Evolutionary conservation across 2,329 filamentous ascomycete species (phyloP).

Genomic region (Verticillium nubilum): DNA sequence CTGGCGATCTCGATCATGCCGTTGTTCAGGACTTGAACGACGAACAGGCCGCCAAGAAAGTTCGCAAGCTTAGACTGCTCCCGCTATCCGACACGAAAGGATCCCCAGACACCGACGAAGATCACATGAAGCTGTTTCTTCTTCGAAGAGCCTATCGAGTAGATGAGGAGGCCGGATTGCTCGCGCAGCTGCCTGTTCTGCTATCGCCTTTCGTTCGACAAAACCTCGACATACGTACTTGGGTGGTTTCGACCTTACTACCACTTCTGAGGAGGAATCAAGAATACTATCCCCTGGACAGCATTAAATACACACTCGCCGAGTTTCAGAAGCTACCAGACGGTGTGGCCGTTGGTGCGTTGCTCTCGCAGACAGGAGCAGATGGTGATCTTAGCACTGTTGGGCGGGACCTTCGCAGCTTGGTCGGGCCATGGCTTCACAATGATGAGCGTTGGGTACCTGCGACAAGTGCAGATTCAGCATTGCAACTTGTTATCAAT

Average conservation of each 20-base stretch:
- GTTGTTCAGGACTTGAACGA: conserved; percentile 54
- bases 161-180: conserved; percentile 66
- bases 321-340: conserved; percentile 60
- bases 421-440: conserved; percentile 71
- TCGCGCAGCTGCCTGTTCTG: conserved; percentile 62
- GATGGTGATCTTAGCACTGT: conserved; percentile 35
- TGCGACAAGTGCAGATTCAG: conserved; percentile 13
- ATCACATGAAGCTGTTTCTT: conserved; percentile 58
- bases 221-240: conserved; percentile 55
- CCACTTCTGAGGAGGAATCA: conserved; percentile 64
- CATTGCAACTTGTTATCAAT: conserved; percentile 13
- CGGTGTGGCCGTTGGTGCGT: conserved; percentile 49
- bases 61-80: conserved; percentile 57
- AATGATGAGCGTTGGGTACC: conserved; percentile 54
- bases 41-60: conserved; percentile 58
- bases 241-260: conserved; percentile 64
- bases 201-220: conserved; percentile 62
- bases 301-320: conserved; percentile 47
- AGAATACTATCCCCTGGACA: conserved; percentile 58
- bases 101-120: conserved; percentile 40
- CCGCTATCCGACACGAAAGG: conserved; percentile 47
- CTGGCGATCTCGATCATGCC: conserved; percentile 47
- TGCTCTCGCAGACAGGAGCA: conserved; percentile 53
- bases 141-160: conserved; percentile 63
- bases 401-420: conserved; percentile 60